Conservation (phyloP, 306 rosid genomes). For the Dalbergia cultrata region DNA sequence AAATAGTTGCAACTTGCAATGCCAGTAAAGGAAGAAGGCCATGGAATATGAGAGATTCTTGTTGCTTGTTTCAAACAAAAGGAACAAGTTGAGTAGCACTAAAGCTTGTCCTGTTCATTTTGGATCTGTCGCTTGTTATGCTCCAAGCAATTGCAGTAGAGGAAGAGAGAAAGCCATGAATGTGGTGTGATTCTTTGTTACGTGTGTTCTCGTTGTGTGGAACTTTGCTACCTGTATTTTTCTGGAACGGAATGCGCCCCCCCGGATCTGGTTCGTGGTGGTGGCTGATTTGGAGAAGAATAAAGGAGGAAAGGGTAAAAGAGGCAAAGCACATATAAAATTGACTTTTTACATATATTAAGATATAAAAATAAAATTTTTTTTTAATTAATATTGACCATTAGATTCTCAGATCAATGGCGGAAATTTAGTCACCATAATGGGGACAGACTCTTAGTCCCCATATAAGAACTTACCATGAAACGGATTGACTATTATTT, state of each 20-base stretch:
- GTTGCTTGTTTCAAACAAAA: neutral
- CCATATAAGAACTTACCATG: no score
- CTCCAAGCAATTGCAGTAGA: constrained; percentile 4
- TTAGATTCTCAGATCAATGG: no score
- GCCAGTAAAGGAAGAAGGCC: neutral
- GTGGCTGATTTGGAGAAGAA: no score
- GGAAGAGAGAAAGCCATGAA: constrained; percentile 35
- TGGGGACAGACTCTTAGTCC: no score
- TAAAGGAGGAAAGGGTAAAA: no score
- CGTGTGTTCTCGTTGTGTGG: constrained; percentile 19
- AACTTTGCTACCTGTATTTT: constrained; percentile 65
- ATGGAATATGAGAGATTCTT: neutral
- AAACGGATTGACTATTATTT: no score
- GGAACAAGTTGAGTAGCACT: neutral
- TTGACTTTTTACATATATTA: no score
- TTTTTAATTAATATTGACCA: no score
- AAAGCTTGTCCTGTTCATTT: constrained; percentile 23
- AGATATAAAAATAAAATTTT: no score
- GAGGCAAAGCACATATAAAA: no score
- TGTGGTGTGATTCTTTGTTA: constrained; percentile 18
- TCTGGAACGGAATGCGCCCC: constrained; percentile 59
- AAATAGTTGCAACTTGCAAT: constrained; percentile 3
- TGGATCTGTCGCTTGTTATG: constrained; percentile 24
- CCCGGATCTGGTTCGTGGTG: neutral
- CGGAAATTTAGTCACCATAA: no score